phyloP scores from a whole-genome alignment of 495 filamentous ascomycete genomes.

The Penicillium macrosclerotiorum region DNA sequence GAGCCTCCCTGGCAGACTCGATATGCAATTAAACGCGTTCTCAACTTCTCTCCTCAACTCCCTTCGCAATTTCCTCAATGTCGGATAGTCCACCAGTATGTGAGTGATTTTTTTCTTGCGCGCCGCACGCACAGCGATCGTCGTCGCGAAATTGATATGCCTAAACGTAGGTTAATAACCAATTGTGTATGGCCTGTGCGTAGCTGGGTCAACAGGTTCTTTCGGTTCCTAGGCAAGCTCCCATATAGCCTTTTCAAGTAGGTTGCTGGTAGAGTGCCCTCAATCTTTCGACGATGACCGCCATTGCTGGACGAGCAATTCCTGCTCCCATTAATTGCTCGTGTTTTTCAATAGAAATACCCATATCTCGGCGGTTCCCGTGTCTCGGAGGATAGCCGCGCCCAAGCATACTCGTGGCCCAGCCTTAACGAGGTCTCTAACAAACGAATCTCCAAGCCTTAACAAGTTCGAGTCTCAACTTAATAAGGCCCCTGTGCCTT shows the following conservation, averaged over 20 bases:
- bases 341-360: conserved; percentile 12
- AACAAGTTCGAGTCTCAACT: conserved; percentile 12
- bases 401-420: conserved; percentile 10
- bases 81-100: conserved; percentile 18
- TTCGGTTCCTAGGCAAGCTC: conserved; percentile 10
- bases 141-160: conserved; percentile 12
- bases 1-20: conserved; percentile 25
- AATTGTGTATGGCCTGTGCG: conserved; percentile 22
- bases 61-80: conserved; percentile 8
- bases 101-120: conserved; percentile 19
- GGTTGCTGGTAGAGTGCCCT: conserved; percentile 11
- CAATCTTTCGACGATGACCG: conserved; percentile 16
- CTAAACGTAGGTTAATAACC: conserved; percentile 15
- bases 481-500: conserved; percentile 17
- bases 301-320: conserved; percentile 11
- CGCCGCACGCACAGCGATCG: conserved; percentile 18
- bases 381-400: conserved; percentile 6
- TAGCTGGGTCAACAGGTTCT: conserved; percentile 20
- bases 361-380: conserved; percentile 13
- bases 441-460: conserved; percentile 9
- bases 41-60: conserved; percentile 18
- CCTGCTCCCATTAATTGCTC: too few species aligned
- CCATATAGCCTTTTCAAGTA: conserved; percentile 19
- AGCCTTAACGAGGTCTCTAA: conserved; percentile 16
- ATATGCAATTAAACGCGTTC: conserved; percentile 23